These are phyloP conservation scores for Eutypa lata DNA, from an alignment of 2,329 filamentous ascomycete species.

Conservation along the genomic window DNA sequence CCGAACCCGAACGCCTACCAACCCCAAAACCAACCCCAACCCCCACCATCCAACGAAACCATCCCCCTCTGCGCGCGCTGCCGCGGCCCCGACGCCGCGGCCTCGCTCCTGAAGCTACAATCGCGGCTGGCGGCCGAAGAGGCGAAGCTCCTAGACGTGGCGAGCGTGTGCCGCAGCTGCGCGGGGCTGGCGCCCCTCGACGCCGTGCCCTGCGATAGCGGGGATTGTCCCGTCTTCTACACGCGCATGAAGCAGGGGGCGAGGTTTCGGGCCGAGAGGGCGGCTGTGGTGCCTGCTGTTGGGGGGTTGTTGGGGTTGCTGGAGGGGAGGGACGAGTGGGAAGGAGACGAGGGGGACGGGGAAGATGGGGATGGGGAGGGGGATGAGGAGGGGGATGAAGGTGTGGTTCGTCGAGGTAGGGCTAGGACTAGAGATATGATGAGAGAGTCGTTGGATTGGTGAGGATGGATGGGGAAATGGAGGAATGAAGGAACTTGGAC, in stretches of 20 bases:
- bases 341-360: constrained; percentile 33
- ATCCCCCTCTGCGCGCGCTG: constrained; percentile 58
- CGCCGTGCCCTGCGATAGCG: constrained; percentile 78
- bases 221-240: constrained; percentile 93
- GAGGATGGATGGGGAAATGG: background rate
- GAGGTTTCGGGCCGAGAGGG: constrained; percentile 39
- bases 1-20: constrained; percentile 9
- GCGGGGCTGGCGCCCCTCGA: constrained; percentile 70
- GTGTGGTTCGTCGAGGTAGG: constrained; percentile 1
- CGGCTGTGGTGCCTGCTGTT: constrained; percentile 32
- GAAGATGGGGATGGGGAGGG: constrained; percentile 3
- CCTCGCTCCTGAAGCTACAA: constrained; percentile 63
- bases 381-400: too few species aligned
- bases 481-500: too few species aligned
- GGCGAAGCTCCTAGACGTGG: constrained; percentile 59
- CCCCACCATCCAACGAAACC: too few species aligned
- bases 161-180: constrained; percentile 76
- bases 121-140: constrained; percentile 61
- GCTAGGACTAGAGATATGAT: too few species aligned
- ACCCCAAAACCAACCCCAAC: constrained; percentile 18
- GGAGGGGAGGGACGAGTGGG: constrained; percentile 24
- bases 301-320: constrained; percentile 28
- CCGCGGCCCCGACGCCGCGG: constrained; percentile 46
- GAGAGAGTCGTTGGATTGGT: constrained; percentile 1
- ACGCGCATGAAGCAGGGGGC: constrained; percentile 63